Base-by-base conservation (phyloP, 2,329 filamentous ascomycete genomes). In the Talaromyces amestolkiae region DNA sequence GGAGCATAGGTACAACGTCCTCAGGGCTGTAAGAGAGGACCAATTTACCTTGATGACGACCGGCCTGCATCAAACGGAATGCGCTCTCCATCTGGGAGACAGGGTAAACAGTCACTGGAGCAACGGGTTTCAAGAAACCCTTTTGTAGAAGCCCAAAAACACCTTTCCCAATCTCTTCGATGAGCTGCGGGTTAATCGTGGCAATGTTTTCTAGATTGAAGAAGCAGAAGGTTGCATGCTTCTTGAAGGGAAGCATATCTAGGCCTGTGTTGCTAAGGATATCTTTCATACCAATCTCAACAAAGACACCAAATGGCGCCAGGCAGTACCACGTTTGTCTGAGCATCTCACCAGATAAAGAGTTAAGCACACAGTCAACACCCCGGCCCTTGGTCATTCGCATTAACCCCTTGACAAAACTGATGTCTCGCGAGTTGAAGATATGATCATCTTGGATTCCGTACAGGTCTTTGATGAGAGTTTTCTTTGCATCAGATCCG, bases 371-470 rank as follows among this genome's bases (percentile, higher is more conserved):
- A n/a, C 13, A 31, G 15, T 75, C 72, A 6, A 75, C 72, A 31
- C 73, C 73, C 24, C 69, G 49, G 9, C 69, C 70, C 37, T 66
- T 65, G 31, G 73, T 74, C 37, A 65, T 17, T 8, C 27, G 22
- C 61, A 59, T 56, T 7, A 69, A 41, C 5, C 24, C 58, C 17
- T 35, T 31, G 24, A 33, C 58, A 45, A 69, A 68, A 7, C 19
- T 19, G 9, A 19, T 31, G 47, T 67, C 63, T n/a, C 60, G 45
- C 41, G 58, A 56, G 17, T 19, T 64, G 19, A 67, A 64, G 33
- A 69, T 69, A 19, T 58, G 61, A n/a, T 64, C 58, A 22, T 37
- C 47, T 4, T 41, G 51, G 41, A 69, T 58, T 22, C 35, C 51
- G 33, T 65, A 67, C 3, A 31, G 39, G 27, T 69, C 45, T 11